Evolutionary conservation across 768 basidiomycete genomes (phyloP), one percentile per base, ranked within the genome.

Genomic region (Tylopilus subfusipes): DNA sequence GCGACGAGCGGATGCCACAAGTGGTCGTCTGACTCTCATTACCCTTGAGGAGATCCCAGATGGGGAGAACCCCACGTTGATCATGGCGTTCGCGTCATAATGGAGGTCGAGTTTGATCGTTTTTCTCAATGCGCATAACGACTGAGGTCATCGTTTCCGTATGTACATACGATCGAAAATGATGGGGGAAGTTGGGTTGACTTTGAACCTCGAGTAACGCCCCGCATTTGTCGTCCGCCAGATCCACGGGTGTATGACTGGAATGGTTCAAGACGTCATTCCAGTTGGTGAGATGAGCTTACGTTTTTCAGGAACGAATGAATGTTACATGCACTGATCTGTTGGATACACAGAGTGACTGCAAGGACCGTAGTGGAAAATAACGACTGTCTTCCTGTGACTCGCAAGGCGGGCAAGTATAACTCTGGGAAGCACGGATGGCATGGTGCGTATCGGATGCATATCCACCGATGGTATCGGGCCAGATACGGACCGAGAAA

Each of bases 1-100:
- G 64, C 63, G 54, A 53, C 31, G 42, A 53, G 47, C 33, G 39
- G 52, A 65, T 48, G 59, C 54, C 29, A 48, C n/a, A 48, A 40
- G 46, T 21, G 38, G 44, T 14, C 29, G 18, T 34, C 24, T 24
- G 34, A n/a, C 12, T 13, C 19, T 33, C 34, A 46, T 31, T 24
- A 18, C 49, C 53, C 33, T 50, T 34, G 39, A 45, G 33, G 53
- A 63, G 61, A 64, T 56, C 54, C 29, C 34, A 46, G 52, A 55
- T 49, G 36, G 42, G 24, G 39, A 10, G 39, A 29, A 36, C 47
- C 31, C 59, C 52, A 51, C 56, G 48, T 27, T 63, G 63, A 53
- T 38, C 40, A 45, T 48, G 31, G 50, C 38, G 46, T 53, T 11
- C 25, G 45, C 50, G 43, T 56, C 59, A 52, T 44, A 49, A 21